Base-by-base conservation (phyloP, 441 rosid species). In the Caryocar brasiliense region DNA sequence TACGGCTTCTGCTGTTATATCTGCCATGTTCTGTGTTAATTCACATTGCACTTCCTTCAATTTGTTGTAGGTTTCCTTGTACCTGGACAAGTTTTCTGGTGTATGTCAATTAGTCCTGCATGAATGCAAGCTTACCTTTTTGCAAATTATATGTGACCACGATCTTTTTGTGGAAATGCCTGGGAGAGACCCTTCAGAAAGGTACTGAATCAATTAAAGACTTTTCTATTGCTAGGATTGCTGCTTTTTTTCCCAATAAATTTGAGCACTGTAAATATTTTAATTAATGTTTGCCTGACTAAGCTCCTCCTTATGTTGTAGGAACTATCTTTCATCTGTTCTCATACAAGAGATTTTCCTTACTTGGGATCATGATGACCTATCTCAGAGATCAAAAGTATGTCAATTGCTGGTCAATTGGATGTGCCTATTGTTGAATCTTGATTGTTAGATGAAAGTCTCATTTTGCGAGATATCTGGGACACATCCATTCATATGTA, bases 111-210 rank as follows among this genome's bases (percentile, higher is more conserved):
- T 97, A 27, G 82, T 80, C 53, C 76, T 93, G 66, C 99, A 93
- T 62, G 99, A 93, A 27, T 93, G 96, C 80, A 93, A 93, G 82
- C 95, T 93, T 34, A 82, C 92, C 40, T 86, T 86, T 78, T 61
- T 93, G 73, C 99, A 93, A 81, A 82, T 93, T 65, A 62, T 89
- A 61, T 89, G 95, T 27, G 99, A 89, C 72, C 99, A 93, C 63
- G 99, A 93, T 66, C 97, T 93, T 71, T 93, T 80, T 64, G 99
- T 89, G 47, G 99, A 93, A 80, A 89, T 93, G 97, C 97, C 97
- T 1, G 97, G 99, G 51, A 82, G 96, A 74, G 97, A 93, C 68
- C 97, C 99, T 70, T 93, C 99, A 39, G 99, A 93, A 59, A 82
- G 99, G 99, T 93, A 73, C 46, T 41, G 40, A 14, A 28, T 56